These are phyloP conservation scores for Paraconiothyrium sp. DNA, from an alignment of 2,329 filamentous ascomycete species.

Conservation along the genomic window DNA sequence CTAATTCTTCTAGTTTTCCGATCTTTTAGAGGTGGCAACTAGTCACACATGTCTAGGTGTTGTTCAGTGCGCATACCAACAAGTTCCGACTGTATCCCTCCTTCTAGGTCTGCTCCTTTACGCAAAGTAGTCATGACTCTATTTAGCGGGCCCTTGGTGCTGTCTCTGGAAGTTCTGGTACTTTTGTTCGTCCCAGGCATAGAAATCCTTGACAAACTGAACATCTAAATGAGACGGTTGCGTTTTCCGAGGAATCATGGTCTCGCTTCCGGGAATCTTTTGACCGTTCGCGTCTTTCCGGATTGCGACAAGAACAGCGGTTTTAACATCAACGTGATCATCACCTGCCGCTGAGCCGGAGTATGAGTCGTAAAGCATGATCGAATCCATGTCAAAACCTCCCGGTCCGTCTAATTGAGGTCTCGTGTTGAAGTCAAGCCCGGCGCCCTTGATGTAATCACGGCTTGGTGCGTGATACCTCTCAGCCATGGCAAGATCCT, in stretches of 20 bases:
- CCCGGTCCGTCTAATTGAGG: conserved; percentile 9
- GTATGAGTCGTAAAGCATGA: conserved; percentile 17
- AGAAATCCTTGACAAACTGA: background rate
- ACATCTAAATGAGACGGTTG: background rate
- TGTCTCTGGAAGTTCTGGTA: background rate
- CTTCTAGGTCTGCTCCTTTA: too few species aligned
- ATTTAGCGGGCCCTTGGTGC: background rate
- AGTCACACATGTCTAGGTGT: too few species aligned
- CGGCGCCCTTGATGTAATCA: conserved; percentile 1
- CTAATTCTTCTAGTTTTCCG: too few species aligned
- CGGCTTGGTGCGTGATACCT: background rate
- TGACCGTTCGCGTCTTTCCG: conserved; percentile 1
- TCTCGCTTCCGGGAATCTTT: conserved; percentile 4
- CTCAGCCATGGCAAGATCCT: background rate
- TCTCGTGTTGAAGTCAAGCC: background rate
- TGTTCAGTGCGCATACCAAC: too few species aligned
- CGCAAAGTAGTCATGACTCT: background rate
- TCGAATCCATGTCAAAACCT: conserved; percentile 18
- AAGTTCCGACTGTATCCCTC: too few species aligned
- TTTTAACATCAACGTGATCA: background rate
- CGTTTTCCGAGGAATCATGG: background rate
- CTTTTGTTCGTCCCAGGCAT: background rate
- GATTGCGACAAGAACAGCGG: conserved; percentile 1
- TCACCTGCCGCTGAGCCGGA: background rate
- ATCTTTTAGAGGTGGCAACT: too few species aligned